A percentile compares a stretch with the other conserved stretches of the same genome.
Evolutionary conservation across 2,329 filamentous ascomycete species (phyloP).

Genomic region (Colletotrichum graminicola): DNA sequence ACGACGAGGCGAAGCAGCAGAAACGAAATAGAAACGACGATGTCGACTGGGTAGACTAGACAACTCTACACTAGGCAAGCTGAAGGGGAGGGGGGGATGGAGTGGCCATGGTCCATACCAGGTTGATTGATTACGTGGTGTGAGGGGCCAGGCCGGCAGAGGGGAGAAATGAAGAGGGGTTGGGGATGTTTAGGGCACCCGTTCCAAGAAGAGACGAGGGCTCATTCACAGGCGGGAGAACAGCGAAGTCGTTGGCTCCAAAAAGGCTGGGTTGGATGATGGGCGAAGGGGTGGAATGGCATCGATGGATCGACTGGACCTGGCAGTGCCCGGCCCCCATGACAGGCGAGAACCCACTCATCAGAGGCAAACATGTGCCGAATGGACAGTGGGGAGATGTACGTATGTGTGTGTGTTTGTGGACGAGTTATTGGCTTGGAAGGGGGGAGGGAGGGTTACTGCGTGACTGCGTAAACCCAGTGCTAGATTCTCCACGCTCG

Average conservation of each 20-base stretch:
- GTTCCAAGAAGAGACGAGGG: slow-evolving; percentile 24
- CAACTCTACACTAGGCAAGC: slow-evolving; percentile 3
- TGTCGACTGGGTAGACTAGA: neutral
- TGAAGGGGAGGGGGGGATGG: slow-evolving; percentile 14
- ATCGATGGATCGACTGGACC: slow-evolving; percentile 1
- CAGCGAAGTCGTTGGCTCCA: slow-evolving; percentile 17
- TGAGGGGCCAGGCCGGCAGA: slow-evolving; percentile 31
- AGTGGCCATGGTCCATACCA: slow-evolving; percentile 18
- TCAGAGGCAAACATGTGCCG: slow-evolving; percentile 33
- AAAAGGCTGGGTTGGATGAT: slow-evolving; percentile 27
- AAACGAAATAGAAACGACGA: slow-evolving; percentile 37
- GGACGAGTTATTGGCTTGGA: slow-evolving; percentile 4
- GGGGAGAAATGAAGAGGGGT: neutral
- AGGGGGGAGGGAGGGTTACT: slow-evolving; percentile 1
- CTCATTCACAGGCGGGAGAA: slow-evolving; percentile 23
- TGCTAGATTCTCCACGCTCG: slow-evolving; percentile 29
- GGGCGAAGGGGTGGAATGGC: neutral
- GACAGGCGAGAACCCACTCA: neutral
- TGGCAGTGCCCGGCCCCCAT: neutral
- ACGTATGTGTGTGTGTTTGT: neutral
- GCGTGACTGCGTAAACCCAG: neutral
- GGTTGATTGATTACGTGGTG: slow-evolving; percentile 19
- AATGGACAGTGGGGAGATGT: neutral
- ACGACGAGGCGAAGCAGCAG: slow-evolving; percentile 17
- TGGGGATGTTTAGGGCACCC: slow-evolving; percentile 6